phyloP scores from a whole-genome alignment of 1,284 basidiomycete species.

The Moniliella sp. region DNA sequence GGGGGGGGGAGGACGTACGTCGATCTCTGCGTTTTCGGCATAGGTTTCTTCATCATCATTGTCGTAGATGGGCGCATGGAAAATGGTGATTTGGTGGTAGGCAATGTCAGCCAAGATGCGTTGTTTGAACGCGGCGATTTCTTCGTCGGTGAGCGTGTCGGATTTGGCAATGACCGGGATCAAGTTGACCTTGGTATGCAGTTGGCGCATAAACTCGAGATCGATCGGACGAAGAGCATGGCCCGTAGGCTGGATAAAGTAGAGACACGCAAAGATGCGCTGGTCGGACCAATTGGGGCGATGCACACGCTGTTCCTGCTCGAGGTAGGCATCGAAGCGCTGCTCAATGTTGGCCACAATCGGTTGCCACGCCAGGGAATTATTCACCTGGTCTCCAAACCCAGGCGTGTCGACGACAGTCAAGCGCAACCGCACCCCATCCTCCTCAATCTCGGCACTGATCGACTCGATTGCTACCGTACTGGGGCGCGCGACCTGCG shows the following conservation, averaged over 20 bases:
- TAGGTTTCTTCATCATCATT: slow-evolving; percentile 30
- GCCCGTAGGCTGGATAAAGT: slow-evolving; percentile 32
- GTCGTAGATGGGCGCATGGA: slow-evolving; percentile 22
- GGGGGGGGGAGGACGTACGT: too few species aligned
- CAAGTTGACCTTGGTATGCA: slow-evolving; percentile 29
- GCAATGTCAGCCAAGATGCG: slow-evolving; percentile 27
- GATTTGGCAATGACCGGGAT: slow-evolving; percentile 33
- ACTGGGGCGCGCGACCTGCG: slow-evolving; percentile 22
- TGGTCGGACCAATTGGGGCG: slow-evolving; percentile 29
- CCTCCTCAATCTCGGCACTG: slow-evolving; percentile 32
- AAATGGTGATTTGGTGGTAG: slow-evolving; percentile 30
- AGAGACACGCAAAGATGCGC: slow-evolving; percentile 31
- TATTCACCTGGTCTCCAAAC: slow-evolving; percentile 32
- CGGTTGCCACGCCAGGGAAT: slow-evolving; percentile 28
- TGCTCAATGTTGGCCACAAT: slow-evolving; percentile 32
- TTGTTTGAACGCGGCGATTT: slow-evolving; percentile 25
- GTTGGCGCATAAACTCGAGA: slow-evolving; percentile 30
- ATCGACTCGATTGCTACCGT: slow-evolving; percentile 31
- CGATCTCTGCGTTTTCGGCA: slow-evolving; percentile 20
- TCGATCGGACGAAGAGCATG: slow-evolving; percentile 29
- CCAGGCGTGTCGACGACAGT: slow-evolving; percentile 33
- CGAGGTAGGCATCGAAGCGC: slow-evolving; percentile 29
- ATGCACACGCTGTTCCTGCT: slow-evolving; percentile 32
- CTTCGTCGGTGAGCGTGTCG: slow-evolving; percentile 28
- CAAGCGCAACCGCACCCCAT: slow-evolving; percentile 28